Evolutionary conservation across 2,329 filamentous ascomycete species (phyloP).

Genomic region (Ascochyta lentis): DNA sequence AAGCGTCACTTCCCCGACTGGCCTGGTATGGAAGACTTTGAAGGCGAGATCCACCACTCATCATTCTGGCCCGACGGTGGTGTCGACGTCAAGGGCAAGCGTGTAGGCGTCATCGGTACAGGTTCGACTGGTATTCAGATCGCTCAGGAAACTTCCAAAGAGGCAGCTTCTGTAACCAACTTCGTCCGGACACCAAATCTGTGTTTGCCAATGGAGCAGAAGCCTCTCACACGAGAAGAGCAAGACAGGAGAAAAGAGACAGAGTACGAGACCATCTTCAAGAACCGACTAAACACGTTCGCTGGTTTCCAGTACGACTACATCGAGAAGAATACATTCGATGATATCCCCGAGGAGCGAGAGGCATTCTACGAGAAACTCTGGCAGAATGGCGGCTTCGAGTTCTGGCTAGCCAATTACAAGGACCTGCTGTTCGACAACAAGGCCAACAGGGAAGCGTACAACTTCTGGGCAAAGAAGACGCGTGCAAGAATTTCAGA

Average conservation of each 20-base stretch:
- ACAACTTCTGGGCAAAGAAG: slow-evolving; percentile 57
- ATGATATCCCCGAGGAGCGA: slow-evolving; percentile 52
- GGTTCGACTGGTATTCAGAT: slow-evolving; percentile 71
- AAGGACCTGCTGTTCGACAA: slow-evolving; percentile 51
- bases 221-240: slow-evolving; percentile 57
- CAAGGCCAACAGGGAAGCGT: slow-evolving; percentile 53
- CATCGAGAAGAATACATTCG: slow-evolving; percentile 60
- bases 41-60: slow-evolving; percentile 65
- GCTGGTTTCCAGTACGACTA: slow-evolving; percentile 67
- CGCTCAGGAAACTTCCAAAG: slow-evolving; percentile 64
- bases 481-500: slow-evolving; percentile 52
- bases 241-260: slow-evolving; percentile 54
- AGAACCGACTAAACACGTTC: slow-evolving; percentile 60
- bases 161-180: slow-evolving; percentile 60
- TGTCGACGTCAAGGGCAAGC: slow-evolving; percentile 65
- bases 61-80: slow-evolving; percentile 66
- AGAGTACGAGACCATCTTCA: slow-evolving; percentile 58
- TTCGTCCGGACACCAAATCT: slow-evolving; percentile 74
- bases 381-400: slow-evolving; percentile 50
- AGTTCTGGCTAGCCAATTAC: slow-evolving; percentile 54
- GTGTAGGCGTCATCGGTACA: slow-evolving; percentile 68
- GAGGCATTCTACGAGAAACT: slow-evolving; percentile 53
- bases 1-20: slow-evolving; percentile 68
- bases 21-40: slow-evolving; percentile 65
- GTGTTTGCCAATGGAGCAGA: slow-evolving; percentile 66